Base-by-base conservation (phyloP, 1,284 basidiomycete species). In the Neolentinus lepideus region DNA sequence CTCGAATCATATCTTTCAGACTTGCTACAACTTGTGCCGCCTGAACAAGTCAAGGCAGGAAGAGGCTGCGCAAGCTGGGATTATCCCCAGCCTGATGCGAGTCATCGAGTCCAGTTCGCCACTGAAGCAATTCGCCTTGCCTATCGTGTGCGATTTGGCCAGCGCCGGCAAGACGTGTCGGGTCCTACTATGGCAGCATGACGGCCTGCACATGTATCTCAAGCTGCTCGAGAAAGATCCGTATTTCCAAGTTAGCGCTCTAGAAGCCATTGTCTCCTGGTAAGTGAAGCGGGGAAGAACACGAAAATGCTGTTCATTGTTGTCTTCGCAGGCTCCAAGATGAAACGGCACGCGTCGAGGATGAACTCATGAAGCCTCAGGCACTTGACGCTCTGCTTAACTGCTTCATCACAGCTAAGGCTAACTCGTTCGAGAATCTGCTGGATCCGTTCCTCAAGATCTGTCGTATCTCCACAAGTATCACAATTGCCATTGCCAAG, bases 111-210 rank as follows among this genome's bases (percentile, higher is more conserved):
- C 85, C 11, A 90, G 84, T 58, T 96, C 94, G 16, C 95, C 93
- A 0, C 78, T 98, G 61, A 95, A 94, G 69, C 95, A 98, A 66
- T 98, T 98, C 65, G 96, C 96, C 0, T 75, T 99, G 51, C 96
- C 96, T 0, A 95, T 98, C 61, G 77, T 99, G 8, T 98, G 96
- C 70, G 96, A 98, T 67, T 80, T 98, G 47, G 92, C 93, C 1
- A 92, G 90, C 67, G 92, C 94, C 1, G 92, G 93, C 53, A 97
- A 96, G 75, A 90, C 86, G 54, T 94, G 92, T 64, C 79, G 94
- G 31, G 88, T 85, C 43, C 66, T 94, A 53, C 71, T 97, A 52
- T 94, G 93, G 93, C 90, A 94, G 66, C 85, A 94, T 62, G 84
- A 92, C 62, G 92, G 92, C 29, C 72, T 96, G 47, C 67, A 70